A percentile compares a stretch with the other conserved stretches of the same genome.
Conservation (phyloP, 148 eudicot genomes). For the Chenopodium suecicum region DNA sequence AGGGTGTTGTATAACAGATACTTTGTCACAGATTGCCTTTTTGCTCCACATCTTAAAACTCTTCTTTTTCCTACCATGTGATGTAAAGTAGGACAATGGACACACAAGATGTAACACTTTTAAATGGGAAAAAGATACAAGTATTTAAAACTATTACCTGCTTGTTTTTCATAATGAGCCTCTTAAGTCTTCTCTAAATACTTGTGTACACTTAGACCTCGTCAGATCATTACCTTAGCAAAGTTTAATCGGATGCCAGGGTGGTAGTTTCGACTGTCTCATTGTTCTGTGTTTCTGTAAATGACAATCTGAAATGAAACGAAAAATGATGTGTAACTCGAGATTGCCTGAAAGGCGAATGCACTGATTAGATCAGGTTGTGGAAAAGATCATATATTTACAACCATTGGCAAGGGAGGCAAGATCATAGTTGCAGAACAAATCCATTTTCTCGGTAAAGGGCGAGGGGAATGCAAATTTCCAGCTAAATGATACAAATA, state of each 20-base stretch:
- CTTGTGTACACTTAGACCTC: not conserved
- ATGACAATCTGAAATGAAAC: not conserved
- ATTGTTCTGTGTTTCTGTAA: not conserved
- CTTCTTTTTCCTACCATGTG: not conserved
- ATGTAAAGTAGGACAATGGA: not conserved
- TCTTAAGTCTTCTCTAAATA: not conserved
- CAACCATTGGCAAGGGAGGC: not conserved
- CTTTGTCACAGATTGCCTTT: too few relatives aligned
- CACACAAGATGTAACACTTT: not conserved
- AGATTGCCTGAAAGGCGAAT: not conserved
- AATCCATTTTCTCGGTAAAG: slow-evolving; percentile 16
- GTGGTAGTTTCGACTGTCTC: not conserved
- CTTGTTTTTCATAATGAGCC: not conserved
- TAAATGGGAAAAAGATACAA: too few relatives aligned
- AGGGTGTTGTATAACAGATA: too few relatives aligned
- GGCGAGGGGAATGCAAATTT: not conserved
- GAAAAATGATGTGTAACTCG: not conserved
- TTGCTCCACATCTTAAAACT: too few relatives aligned
- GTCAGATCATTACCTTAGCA: not conserved
- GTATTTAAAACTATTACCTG: not conserved
- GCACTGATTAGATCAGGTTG: not conserved
- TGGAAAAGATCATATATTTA: not conserved
- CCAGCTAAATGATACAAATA: slow-evolving; percentile 23
- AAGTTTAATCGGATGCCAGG: not conserved
- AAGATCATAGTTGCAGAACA: not conserved